Conservation (phyloP, 306 rosid genomes). For the Cucumis cinereus region DNA sequence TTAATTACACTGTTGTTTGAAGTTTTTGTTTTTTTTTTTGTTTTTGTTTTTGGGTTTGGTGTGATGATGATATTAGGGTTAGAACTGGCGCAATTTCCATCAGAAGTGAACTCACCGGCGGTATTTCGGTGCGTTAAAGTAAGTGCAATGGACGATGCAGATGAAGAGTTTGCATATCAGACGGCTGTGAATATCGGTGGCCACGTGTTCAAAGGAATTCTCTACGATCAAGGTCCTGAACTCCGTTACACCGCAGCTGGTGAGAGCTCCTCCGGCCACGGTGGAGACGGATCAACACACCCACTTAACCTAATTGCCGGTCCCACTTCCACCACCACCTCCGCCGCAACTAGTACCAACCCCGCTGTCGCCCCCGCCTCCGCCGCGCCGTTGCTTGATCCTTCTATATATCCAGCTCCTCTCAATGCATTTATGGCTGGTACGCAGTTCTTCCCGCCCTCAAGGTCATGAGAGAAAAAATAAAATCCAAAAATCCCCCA, state of each 20-base stretch:
- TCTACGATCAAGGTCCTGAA: conserved; percentile 77
- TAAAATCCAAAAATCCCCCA: not conserved
- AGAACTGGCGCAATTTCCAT: conserved; percentile 69
- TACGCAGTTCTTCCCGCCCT: conserved; percentile 89
- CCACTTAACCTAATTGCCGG: conserved; percentile 35
- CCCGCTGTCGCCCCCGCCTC: not conserved
- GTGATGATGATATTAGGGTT: conserved; percentile 50
- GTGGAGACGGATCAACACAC: conserved; percentile 28
- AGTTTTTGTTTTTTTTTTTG: not conserved
- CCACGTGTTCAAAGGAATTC: conserved; percentile 84
- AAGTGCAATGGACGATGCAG: conserved; percentile 68
- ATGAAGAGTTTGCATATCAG: conserved; percentile 88
- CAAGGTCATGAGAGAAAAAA: conserved; percentile 39
- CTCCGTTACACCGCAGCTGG: conserved; percentile 29
- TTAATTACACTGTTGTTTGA: not conserved
- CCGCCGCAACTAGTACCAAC: conserved; percentile 4
- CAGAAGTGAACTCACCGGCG: conserved; percentile 77
- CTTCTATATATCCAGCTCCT: conserved; percentile 65
- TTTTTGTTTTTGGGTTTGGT: not conserved
- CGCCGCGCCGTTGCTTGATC: conserved; percentile 33
- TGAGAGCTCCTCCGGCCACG: conserved; percentile 49
- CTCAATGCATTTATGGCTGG: conserved; percentile 88
- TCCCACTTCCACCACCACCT: conserved; percentile 7
- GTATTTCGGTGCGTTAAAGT: conserved; percentile 81
- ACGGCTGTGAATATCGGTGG: conserved; percentile 94